These are phyloP conservation scores for Serendipita vermifera DNA, from an alignment of 768 basidiomycete species.

Conservation along the genomic window DNA sequence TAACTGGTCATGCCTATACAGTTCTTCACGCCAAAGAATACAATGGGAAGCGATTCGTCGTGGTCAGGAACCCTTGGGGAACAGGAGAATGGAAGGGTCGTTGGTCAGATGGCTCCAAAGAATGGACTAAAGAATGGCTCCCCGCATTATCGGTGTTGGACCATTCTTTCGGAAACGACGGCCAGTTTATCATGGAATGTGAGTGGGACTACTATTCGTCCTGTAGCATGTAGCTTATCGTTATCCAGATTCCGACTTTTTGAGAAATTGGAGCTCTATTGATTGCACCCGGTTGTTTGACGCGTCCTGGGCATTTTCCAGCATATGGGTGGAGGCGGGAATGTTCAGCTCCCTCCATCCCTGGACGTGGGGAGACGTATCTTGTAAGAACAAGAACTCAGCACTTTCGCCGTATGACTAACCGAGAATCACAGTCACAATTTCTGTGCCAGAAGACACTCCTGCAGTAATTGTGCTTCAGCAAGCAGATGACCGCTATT, in stretches of 20 bases:
- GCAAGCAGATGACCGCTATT: conserved; percentile 39
- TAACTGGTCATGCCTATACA: conserved; percentile 33
- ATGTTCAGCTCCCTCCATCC: conserved; percentile 9
- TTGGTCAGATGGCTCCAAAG: conserved; percentile 44
- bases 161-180: conserved; percentile 40
- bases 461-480: conserved; percentile 40
- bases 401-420: background rate
- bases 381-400: too few relatives aligned
- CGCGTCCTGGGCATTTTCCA: conserved; percentile 34
- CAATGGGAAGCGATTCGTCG: conserved; percentile 36
- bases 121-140: conserved; percentile 44
- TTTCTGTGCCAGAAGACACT: conserved; percentile 30
- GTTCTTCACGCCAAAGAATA: conserved; percentile 34
- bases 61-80: conserved; percentile 44
- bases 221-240: background rate
- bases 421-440: conserved; percentile 27
- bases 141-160: conserved; percentile 28
- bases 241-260: conserved; percentile 16
- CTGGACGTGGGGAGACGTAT: conserved; percentile 28
- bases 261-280: conserved; percentile 28
- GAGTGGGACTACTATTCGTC: background rate
- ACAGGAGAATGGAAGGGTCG: conserved; percentile 36
- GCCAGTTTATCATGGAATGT: conserved; percentile 43
- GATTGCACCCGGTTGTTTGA: conserved; percentile 38
- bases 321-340: conserved; percentile 37